Evolutionary conservation across 495 filamentous ascomycete genomes (phyloP).

Genomic region (Glarea lozoyensis): DNA sequence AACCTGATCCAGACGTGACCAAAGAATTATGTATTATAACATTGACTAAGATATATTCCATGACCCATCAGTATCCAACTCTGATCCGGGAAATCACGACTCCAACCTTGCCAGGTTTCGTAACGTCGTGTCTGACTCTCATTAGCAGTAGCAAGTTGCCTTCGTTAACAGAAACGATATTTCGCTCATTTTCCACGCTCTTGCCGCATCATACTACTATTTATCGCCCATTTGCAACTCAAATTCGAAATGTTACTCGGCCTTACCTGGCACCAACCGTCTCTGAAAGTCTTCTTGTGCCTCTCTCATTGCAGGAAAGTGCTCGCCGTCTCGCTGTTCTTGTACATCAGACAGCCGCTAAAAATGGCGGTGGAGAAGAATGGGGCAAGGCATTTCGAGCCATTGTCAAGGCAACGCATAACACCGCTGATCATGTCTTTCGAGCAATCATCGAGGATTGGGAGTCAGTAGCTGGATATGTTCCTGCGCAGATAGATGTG

Average conservation of each 20-base stretch:
- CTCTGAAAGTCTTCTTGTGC: constrained; percentile 32
- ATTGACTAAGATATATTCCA: constrained; percentile 69
- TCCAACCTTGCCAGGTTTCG: constrained; percentile 65
- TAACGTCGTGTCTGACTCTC: constrained; percentile 62
- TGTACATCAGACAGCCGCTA: constrained; percentile 66
- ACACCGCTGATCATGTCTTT: constrained; percentile 65
- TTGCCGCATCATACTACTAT: constrained; percentile 71
- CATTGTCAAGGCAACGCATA: constrained; percentile 51
- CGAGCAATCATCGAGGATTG: constrained; percentile 70
- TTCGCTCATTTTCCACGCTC: constrained; percentile 55
- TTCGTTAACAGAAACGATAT: constrained; percentile 50
- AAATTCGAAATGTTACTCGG: constrained; percentile 52
- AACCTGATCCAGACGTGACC: constrained; percentile 60
- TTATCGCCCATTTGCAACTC: constrained; percentile 62
- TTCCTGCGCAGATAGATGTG: constrained; percentile 22
- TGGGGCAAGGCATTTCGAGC: constrained; percentile 58
- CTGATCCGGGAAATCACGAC: constrained; percentile 83
- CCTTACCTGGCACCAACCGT: constrained; percentile 49
- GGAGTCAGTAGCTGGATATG: constrained; percentile 47
- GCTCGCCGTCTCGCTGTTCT: constrained; percentile 54
- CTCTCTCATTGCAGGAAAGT: constrained; percentile 38
- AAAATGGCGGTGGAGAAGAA: constrained; percentile 60
- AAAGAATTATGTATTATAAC: constrained; percentile 68
- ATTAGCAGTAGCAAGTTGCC: constrained; percentile 34
- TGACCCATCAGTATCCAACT: constrained; percentile 72